A percentile compares a stretch with the other conserved stretches of the same genome.
These are phyloP conservation scores for Fusarium sp. DNA, from an alignment of 2,329 filamentous ascomycete species.

Conservation along the genomic window DNA sequence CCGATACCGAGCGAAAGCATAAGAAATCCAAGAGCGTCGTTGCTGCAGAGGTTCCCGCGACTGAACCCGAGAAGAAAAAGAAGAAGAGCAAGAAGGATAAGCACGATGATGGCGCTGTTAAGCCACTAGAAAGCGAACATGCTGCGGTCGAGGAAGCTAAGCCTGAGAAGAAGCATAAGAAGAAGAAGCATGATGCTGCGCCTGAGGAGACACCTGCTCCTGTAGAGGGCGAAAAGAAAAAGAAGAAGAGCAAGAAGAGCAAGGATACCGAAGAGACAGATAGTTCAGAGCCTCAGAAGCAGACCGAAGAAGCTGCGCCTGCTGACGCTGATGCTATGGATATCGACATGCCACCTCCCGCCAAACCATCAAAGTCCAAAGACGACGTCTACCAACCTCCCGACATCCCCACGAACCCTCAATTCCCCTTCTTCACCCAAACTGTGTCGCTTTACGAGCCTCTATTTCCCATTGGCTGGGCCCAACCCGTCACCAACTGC, in stretches of 20 bases:
- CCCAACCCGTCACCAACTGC: constrained; percentile 75
- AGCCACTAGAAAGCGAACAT: constrained; percentile 16
- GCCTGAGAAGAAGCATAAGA: constrained; percentile 47
- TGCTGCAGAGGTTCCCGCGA: constrained; percentile 36
- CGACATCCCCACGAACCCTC: constrained; percentile 54
- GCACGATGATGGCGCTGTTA: constrained; percentile 25
- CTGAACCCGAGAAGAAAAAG: constrained; percentile 45
- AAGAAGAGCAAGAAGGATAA: constrained; percentile 49
- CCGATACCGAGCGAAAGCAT: constrained; percentile 58
- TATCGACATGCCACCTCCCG: constrained; percentile 49
- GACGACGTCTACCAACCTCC: constrained; percentile 53
- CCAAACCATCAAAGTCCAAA: constrained; percentile 44
- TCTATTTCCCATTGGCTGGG: constrained; percentile 76
- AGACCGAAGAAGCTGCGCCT: constrained; percentile 39
- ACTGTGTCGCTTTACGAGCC: constrained; percentile 84
- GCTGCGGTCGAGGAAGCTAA: constrained; percentile 32
- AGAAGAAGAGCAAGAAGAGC: constrained; percentile 48
- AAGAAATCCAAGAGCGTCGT: constrained; percentile 63
- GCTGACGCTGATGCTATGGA: constrained; percentile 54
- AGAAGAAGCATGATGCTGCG: constrained; percentile 46
- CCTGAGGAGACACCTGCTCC: constrained; percentile 22
- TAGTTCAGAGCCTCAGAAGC: constrained; percentile 44
- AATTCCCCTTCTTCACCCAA: constrained; percentile 80
- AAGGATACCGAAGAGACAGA: constrained; percentile 40
- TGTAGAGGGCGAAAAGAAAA: constrained; percentile 43